Conservation (phyloP, 768 basidiomycete species). For the Pulveroboletus sp. region DNA sequence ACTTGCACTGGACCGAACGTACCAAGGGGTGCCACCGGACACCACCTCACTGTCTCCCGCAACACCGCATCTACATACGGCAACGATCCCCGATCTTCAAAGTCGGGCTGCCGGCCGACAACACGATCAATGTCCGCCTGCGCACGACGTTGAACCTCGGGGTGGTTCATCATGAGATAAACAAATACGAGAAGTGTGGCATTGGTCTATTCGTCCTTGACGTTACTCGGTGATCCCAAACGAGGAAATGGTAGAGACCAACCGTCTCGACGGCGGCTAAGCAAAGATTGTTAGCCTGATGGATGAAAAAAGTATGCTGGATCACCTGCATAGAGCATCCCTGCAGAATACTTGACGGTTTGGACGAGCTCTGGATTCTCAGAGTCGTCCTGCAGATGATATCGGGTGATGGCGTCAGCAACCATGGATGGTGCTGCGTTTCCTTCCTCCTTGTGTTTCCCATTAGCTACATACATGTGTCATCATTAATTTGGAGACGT, state of each 20-base stretch:
- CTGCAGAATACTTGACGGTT: conserved; percentile 18
- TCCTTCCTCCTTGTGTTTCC: conserved; percentile 4
- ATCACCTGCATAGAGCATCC: conserved; percentile 18
- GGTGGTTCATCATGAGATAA: conserved; percentile 30
- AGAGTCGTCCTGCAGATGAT: conserved; percentile 5
- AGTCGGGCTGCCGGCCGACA: conserved; percentile 27
- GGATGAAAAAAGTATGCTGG: too few relatives aligned
- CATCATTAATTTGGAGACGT: neutral
- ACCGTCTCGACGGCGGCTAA: conserved; percentile 33
- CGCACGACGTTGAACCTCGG: conserved; percentile 26
- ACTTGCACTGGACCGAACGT: neutral
- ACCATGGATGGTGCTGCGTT: conserved; percentile 14
- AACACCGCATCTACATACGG: conserved; percentile 35
- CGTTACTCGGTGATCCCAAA: neutral
- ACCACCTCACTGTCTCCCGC: conserved; percentile 33
- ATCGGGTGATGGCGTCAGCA: conserved; percentile 10
- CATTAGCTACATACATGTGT: neutral
- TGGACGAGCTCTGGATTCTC: conserved; percentile 10
- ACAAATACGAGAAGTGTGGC: conserved; percentile 23
- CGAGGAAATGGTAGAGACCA: conserved; percentile 2
- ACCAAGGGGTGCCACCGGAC: conserved; percentile 26
- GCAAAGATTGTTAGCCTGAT: neutral
- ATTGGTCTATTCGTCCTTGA: conserved; percentile 18
- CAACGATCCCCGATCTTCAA: conserved; percentile 26
- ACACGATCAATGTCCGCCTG: conserved; percentile 34